A percentile compares a stretch with the other conserved stretches of the same genome.
Conservation (phyloP, 2,329 filamentous ascomycete species). For the Sporothrix dimorphospora region DNA sequence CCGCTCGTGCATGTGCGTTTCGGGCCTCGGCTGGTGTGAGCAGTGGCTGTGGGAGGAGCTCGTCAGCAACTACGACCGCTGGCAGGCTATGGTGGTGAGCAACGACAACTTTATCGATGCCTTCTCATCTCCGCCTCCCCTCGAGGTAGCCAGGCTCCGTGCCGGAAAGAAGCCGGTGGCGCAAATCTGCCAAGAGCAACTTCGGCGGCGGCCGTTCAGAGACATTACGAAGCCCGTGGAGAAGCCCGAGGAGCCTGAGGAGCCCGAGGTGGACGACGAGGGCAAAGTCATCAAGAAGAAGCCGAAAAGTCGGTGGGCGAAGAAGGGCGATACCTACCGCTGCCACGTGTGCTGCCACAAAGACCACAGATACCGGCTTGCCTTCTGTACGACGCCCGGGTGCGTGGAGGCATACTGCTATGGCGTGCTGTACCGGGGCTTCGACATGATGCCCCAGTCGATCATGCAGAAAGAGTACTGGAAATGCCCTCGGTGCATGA, state of each 20-base stretch:
- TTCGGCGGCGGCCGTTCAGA: constrained; percentile 77
- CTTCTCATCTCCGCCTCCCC: constrained; percentile 67
- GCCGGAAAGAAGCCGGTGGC: constrained; percentile 78
- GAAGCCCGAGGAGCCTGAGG: constrained; percentile 52
- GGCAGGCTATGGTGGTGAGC: constrained; percentile 77
- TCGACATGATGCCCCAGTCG: constrained; percentile 83
- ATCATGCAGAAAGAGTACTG: constrained; percentile 81
- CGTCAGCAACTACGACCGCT: constrained; percentile 75
- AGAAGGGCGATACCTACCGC: constrained; percentile 57
- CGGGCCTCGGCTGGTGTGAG: constrained; percentile 85
- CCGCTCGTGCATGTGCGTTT: constrained; percentile 86
- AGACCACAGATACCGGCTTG: constrained; percentile 83
- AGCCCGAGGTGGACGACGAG: constrained; percentile 66
- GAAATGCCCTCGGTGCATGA: constrained; percentile 85
- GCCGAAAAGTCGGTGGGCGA: constrained; percentile 59
- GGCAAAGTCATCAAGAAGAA: constrained; percentile 65
- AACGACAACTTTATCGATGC: constrained; percentile 70
- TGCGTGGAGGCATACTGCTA: constrained; percentile 87
- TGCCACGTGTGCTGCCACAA: constrained; percentile 86
- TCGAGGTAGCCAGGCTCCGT: constrained; percentile 69
- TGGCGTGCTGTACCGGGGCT: constrained; percentile 87
- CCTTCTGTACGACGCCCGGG: constrained; percentile 69
- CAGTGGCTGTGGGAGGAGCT: constrained; percentile 88
- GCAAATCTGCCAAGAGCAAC: constrained; percentile 90
- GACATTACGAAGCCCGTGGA: constrained; percentile 70